A percentile compares a stretch with the other conserved stretches of the same genome.
Conservation (phyloP, 1,139 yeast genomes). For the Yamadazyma spencermartinsiae region DNA sequence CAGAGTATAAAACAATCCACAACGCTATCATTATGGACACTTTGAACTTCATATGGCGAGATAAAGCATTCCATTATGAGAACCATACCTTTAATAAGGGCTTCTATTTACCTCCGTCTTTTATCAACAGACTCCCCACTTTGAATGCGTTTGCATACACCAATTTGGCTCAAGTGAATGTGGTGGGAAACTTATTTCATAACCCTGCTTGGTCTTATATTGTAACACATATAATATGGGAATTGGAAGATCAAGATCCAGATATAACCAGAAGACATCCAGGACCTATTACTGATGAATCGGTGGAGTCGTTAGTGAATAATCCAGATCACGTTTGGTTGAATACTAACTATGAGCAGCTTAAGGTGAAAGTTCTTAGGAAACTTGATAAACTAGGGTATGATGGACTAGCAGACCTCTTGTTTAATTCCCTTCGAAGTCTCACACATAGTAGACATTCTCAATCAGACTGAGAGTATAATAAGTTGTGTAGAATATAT, state of each 20-base stretch:
- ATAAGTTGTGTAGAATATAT: no score
- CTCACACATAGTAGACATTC: slow-evolving; percentile 22
- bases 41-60: slow-evolving; percentile 65
- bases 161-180: slow-evolving; percentile 24
- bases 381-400: slow-evolving; percentile 38
- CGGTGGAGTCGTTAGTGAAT: slow-evolving; percentile 23
- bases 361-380: slow-evolving; percentile 39
- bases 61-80: slow-evolving; percentile 33
- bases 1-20: slow-evolving; percentile 37
- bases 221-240: slow-evolving; percentile 45
- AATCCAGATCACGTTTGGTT: slow-evolving; percentile 31
- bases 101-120: slow-evolving; percentile 40
- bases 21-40: slow-evolving; percentile 60
- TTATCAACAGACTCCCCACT: slow-evolving; percentile 37
- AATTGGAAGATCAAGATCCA: slow-evolving; percentile 43
- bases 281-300: slow-evolving; percentile 44
- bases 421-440: slow-evolving; percentile 49
- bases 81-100: slow-evolving; percentile 27
- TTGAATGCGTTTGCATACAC: slow-evolving; percentile 28
- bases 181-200: slow-evolving; percentile 53
- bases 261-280: slow-evolving; percentile 37
- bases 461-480: no score
- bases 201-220: slow-evolving; percentile 55
- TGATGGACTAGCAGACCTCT: slow-evolving; percentile 42
- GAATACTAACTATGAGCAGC: slow-evolving; percentile 31